These are phyloP conservation scores for Sclerotinia subarctica DNA, from an alignment of 2,329 filamentous ascomycete genomes.

Conservation along the genomic window DNA sequence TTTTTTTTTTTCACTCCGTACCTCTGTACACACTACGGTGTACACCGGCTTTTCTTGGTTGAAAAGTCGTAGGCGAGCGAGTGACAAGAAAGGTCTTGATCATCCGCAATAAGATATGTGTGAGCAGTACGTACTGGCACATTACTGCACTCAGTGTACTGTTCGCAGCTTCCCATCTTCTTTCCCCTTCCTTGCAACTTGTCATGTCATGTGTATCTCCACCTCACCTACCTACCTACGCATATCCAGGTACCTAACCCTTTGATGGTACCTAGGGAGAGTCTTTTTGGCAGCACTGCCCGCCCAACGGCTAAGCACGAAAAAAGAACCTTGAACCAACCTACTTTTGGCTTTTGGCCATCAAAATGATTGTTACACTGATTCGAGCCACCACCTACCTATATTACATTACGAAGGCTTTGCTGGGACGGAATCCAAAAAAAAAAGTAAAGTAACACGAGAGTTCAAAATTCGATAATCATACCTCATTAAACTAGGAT, in stretches of 20 bases:
- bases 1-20: no score
- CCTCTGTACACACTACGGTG: neutral
- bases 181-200: neutral
- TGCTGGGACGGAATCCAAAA: neutral
- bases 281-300: constrained; percentile 3
- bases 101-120: neutral
- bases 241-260: neutral
- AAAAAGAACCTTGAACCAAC: constrained; percentile 11
- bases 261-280: neutral
- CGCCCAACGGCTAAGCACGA: constrained; percentile 8
- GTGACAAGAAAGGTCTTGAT: constrained; percentile 2
- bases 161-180: neutral
- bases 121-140: neutral
- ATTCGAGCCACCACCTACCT: neutral
- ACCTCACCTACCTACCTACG: neutral
- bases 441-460: neutral
- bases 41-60: constrained; percentile 5
- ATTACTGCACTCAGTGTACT: no score
- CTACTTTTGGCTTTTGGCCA: neutral
- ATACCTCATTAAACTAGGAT: constrained; percentile 18
- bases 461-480: constrained; percentile 7
- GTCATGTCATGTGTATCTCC: constrained; percentile 12
- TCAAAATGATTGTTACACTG: no score
- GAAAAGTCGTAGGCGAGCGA: constrained; percentile 1
- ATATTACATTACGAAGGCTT: neutral